Evolutionary conservation across 345 rosid species (phyloP).

Genomic region (Clausena lansium): DNA sequence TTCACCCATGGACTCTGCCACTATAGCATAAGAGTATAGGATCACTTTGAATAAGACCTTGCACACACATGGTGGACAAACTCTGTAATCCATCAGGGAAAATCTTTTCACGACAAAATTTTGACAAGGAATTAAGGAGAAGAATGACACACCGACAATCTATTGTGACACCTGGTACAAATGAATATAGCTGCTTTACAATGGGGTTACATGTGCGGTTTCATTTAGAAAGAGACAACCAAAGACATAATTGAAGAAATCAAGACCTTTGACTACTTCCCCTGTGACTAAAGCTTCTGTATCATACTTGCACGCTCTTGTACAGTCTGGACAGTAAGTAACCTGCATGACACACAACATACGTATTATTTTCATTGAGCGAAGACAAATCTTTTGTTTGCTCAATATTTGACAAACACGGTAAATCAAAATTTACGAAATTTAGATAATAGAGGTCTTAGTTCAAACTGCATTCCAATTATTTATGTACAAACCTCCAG

Average conservation of each 20-base stretch:
- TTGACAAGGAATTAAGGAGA: background rate
- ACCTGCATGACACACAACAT: constrained; percentile 42
- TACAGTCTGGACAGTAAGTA: constrained; percentile 92
- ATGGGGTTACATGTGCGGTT: constrained; percentile 47
- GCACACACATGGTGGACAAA: background rate
- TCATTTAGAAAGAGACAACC: constrained; percentile 84
- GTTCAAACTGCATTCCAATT: background rate
- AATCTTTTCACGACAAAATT: background rate
- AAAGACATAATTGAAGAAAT: constrained; percentile 71
- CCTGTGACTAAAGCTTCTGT: constrained; percentile 42
- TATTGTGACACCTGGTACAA: background rate
- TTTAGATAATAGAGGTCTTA: background rate
- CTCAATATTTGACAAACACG: background rate
- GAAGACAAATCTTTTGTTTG: background rate
- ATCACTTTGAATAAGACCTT: background rate
- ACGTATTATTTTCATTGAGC: background rate
- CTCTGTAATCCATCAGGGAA: background rate
- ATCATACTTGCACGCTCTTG: constrained; percentile 87
- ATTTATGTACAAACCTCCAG: constrained; percentile 63
- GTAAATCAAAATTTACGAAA: too few species aligned
- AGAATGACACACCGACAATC: background rate
- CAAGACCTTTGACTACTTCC: constrained; percentile 45
- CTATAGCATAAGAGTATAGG: background rate
- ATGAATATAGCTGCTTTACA: constrained; percentile 28
- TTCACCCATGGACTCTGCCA: background rate